Conservation (phyloP, 768 basidiomycete genomes). For the Daedaleopsis sinensis region DNA sequence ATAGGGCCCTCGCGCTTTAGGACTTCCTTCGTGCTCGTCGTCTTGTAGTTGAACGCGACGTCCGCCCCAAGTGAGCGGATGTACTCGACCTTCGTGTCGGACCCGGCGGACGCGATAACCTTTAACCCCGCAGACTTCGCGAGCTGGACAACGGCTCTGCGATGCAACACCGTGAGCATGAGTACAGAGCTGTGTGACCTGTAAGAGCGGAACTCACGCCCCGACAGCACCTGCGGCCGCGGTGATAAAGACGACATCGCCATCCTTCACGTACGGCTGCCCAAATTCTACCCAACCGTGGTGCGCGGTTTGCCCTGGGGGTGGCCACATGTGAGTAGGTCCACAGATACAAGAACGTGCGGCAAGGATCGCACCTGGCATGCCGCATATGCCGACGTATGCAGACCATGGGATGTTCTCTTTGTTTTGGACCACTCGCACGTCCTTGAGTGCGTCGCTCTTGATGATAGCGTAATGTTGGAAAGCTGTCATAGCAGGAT, state of each 20-base stretch:
- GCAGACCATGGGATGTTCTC: slow-evolving; percentile 50
- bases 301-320: slow-evolving; percentile 36
- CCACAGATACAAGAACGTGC: no score
- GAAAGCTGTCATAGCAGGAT: slow-evolving; percentile 33
- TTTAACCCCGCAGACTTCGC: slow-evolving; percentile 49
- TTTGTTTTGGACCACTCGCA: slow-evolving; percentile 41
- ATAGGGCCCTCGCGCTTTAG: slow-evolving; percentile 68
- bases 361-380: slow-evolving; percentile 32
- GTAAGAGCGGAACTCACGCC: slow-evolving; percentile 43
- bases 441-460: slow-evolving; percentile 10
- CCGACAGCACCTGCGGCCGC: slow-evolving; percentile 62
- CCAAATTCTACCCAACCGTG: slow-evolving; percentile 47
- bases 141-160: slow-evolving; percentile 40
- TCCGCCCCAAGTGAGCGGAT: slow-evolving; percentile 66
- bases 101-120: slow-evolving; percentile 73
- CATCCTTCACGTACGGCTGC: slow-evolving; percentile 30
- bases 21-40: slow-evolving; percentile 48
- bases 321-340: background rate
- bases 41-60: slow-evolving; percentile 78
- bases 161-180: background rate
- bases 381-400: slow-evolving; percentile 55
- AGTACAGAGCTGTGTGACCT: background rate
- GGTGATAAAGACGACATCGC: slow-evolving; percentile 53
- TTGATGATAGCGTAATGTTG: slow-evolving; percentile 43
- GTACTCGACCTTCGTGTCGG: slow-evolving; percentile 70